Percentiles rank a stretch among this genome's conserved stretches.
Conservation (phyloP, 176 grass and related monocot genomes). For the Aegilops longissima region DNA sequence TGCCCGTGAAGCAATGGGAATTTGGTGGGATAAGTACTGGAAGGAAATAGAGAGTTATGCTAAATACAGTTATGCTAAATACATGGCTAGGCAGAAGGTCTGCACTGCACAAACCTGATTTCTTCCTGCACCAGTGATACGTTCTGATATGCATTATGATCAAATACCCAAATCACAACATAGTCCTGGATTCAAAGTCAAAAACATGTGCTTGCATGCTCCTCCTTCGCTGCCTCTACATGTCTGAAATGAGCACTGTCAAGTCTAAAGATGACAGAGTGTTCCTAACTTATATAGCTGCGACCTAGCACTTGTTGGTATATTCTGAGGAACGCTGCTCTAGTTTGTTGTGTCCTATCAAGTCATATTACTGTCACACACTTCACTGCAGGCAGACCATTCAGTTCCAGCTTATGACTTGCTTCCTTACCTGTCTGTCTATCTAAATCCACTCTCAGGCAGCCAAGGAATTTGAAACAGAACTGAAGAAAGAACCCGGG, state of each 20-base stretch:
- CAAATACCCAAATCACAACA: not conserved
- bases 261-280: not conserved
- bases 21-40: not conserved
- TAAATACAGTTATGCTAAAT: not conserved
- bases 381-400: not conserved
- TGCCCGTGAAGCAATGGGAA: not conserved
- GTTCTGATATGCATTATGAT: not conserved
- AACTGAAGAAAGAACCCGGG: constrained; percentile 61
- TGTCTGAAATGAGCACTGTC: not conserved
- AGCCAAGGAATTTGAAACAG: constrained; percentile 69
- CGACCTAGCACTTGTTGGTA: no score
- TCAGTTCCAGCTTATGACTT: not conserved
- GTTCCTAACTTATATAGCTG: not conserved
- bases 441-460: not conserved
- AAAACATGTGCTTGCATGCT: not conserved
- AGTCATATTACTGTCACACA: not conserved
- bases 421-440: not conserved
- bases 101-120: not conserved
- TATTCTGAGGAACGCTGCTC: not conserved
- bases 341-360: not conserved
- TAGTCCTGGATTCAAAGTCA: not conserved
- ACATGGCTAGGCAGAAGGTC: not conserved
- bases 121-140: no score
- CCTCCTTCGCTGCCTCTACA: not conserved
- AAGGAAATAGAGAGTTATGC: no score